phyloP scores from a whole-genome alignment of 2,329 filamentous ascomycete species.

The Sporothrix sp. region DNA sequence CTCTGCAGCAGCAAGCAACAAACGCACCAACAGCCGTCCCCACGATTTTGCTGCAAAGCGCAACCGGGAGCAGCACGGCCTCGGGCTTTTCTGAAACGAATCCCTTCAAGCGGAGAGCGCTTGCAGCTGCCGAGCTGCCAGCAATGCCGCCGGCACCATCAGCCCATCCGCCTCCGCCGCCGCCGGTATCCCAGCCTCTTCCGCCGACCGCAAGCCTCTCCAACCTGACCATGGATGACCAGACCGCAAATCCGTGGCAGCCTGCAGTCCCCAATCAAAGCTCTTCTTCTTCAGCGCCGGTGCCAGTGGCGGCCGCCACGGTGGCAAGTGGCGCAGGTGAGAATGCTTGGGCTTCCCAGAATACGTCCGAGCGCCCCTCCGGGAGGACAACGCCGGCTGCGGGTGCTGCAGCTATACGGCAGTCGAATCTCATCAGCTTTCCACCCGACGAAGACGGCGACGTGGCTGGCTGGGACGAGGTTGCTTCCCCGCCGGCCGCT shows the following conservation, averaged over 20 bases:
- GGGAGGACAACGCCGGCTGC: constrained; percentile 24
- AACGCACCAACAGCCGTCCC: constrained; percentile 22
- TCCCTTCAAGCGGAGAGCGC: constrained; percentile 43
- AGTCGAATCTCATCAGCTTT: constrained; percentile 19
- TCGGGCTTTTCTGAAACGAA: constrained; percentile 34
- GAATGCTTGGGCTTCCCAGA: constrained; percentile 29
- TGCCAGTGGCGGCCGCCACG: constrained; percentile 18
- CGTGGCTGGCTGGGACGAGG: constrained; percentile 33
- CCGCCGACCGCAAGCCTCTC: constrained; percentile 31
- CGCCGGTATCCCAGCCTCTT: constrained; percentile 17
- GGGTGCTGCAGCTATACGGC: constrained; percentile 17
- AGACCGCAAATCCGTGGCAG: constrained; percentile 37
- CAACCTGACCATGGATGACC: constrained; percentile 33
- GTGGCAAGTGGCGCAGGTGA: constrained; percentile 25
- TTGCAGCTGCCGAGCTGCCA: constrained; percentile 14
- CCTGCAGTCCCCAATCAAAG: constrained; percentile 26
- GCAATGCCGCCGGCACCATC: background rate
- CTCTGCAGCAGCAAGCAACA: background rate
- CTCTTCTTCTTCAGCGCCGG: constrained; percentile 22
- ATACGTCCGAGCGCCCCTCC: constrained; percentile 19
- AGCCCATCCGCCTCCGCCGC: constrained; percentile 10
- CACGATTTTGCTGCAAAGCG: constrained; percentile 24
- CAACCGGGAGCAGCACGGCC: constrained; percentile 10
- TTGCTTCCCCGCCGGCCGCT: constrained; percentile 21
- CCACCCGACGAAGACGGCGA: constrained; percentile 30